Evolutionary conservation across 805 yeast species (phyloP).

Genomic region (Yamadazyma insecticola): DNA sequence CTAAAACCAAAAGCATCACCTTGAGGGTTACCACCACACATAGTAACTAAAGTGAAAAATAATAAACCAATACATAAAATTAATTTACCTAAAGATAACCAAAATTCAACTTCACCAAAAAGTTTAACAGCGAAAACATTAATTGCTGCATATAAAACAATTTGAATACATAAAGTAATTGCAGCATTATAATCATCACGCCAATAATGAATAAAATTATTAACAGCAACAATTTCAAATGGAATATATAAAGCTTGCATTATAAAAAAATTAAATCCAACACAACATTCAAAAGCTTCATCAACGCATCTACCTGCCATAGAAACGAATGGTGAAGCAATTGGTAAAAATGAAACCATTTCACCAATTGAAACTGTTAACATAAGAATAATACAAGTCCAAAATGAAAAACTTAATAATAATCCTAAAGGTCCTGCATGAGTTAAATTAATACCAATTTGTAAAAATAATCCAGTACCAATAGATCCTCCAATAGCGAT

Average conservation of each 20-base stretch:
- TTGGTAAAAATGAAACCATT: constrained; percentile 34
- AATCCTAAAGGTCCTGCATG: constrained; percentile 33
- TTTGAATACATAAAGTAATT: constrained; percentile 38
- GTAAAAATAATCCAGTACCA: constrained; percentile 38
- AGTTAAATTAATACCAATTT: constrained; percentile 24
- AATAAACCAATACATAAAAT: constrained; percentile 33
- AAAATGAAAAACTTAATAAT: constrained; percentile 25
- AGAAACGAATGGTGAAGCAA: constrained; percentile 31
- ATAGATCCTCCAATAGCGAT: constrained; percentile 19
- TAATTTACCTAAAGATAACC: constrained; percentile 37
- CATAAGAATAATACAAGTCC: constrained; percentile 28
- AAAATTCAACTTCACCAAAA: constrained; percentile 50
- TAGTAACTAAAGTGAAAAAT: constrained; percentile 28
- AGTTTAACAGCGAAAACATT: constrained; percentile 45
- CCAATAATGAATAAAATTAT: constrained; percentile 53
- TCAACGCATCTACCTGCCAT: constrained; percentile 37
- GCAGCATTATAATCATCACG: constrained; percentile 45
- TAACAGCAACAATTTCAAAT: constrained; percentile 44
- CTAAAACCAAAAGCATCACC: constrained; percentile 31
- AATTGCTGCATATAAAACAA: constrained; percentile 35
- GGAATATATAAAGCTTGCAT: constrained; percentile 45
- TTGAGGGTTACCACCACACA: constrained; percentile 35
- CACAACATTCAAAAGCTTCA: constrained; percentile 31
- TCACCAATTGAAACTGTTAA: constrained; percentile 34
- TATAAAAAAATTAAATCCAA: constrained; percentile 32